Base-by-base conservation (phyloP, 2,329 filamentous ascomycete genomes). In the Ophiostoma populinum region DNA sequence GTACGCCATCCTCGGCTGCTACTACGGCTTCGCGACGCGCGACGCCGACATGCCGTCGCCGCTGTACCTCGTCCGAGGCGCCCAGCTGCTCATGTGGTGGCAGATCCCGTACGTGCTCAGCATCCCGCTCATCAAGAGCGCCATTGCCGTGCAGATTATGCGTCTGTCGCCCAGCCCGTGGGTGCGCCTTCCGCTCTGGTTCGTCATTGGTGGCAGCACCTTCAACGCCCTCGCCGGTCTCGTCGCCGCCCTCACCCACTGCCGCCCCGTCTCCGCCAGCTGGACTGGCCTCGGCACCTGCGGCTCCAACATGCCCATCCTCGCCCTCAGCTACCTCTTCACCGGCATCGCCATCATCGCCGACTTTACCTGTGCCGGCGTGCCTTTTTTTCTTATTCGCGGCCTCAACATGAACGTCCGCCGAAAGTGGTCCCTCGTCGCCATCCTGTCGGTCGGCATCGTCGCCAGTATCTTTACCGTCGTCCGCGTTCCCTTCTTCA, bases 391-490 rank as follows among this genome's bases (percentile, higher is more conserved):
- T 18, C 27, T 40, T 13, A 37, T 42, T n/a, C 38, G 36, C 29
- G 31, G 34, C 15, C 40, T 44, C 17, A 39, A 42, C 36, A 42
- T 44, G 42, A 24, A 32, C 11, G 3, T 24, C 3, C 38, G 38
- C 28, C 35, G 24, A 18, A 42, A 42, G 36, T 32, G 34, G 27
- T 34, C 38, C 6, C 34, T 44, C 13, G 31, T 44, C 19, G 9
- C 12, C 15, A 35, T 44, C 28, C 32, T 43, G 25, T 36, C 38
- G 8, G 32, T 43, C 13, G 38, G 41, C 15, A 30, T 55, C 5
- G 55, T 59, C 38, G 53, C 50, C 24, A 46, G 57, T 13, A 40
- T 48, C 9, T 55, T 55, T 0, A 54, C 55, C 1, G 49, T 61
- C 18, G 47, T 58, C 2, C 53, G 58, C 12, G 35, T 29, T 9